Evolutionary conservation across 805 yeast genomes (phyloP).

Genomic region (Sugiyamaella lignohabitans): DNA sequence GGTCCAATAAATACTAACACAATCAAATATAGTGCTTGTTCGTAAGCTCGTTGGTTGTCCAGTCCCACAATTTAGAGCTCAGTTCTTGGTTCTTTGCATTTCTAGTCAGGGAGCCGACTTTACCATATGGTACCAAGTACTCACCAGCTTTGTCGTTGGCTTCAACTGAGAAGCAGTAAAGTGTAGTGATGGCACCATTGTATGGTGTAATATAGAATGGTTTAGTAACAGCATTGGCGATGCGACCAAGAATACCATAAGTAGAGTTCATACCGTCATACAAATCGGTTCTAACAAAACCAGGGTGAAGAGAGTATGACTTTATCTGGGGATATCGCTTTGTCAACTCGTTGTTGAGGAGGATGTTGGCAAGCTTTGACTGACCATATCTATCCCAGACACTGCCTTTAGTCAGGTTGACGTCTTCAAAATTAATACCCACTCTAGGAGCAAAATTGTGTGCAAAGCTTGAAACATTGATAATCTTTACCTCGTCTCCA

Average conservation of each 20-base stretch:
- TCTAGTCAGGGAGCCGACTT: constrained; percentile 1
- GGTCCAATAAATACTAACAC: no score
- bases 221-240: constrained; percentile 5
- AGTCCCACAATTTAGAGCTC: constrained; percentile 2
- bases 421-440: constrained; percentile 6
- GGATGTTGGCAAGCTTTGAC: constrained; percentile 7
- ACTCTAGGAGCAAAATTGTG: constrained; percentile 6
- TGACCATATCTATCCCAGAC: constrained; percentile 8
- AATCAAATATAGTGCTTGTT: neutral
- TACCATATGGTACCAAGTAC: constrained; percentile 7
- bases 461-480: constrained; percentile 10
- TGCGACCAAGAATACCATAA: constrained; percentile 5
- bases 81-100: constrained; percentile 1
- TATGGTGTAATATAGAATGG: constrained; percentile 4
- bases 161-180: constrained; percentile 6
- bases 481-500: constrained; percentile 3
- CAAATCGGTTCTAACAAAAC: constrained; percentile 6
- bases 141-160: constrained; percentile 2
- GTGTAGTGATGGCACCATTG: constrained; percentile 3
- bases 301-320: constrained; percentile 5
- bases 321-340: constrained; percentile 3
- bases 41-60: constrained; percentile 3
- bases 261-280: constrained; percentile 6
- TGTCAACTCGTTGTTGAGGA: constrained; percentile 2
- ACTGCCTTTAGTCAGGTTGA: neutral